A percentile compares a stretch with the other conserved stretches of the same genome.
phyloP scores from a whole-genome alignment of 1,284 basidiomycete species.

The Neotropicomus parvogracilis region DNA sequence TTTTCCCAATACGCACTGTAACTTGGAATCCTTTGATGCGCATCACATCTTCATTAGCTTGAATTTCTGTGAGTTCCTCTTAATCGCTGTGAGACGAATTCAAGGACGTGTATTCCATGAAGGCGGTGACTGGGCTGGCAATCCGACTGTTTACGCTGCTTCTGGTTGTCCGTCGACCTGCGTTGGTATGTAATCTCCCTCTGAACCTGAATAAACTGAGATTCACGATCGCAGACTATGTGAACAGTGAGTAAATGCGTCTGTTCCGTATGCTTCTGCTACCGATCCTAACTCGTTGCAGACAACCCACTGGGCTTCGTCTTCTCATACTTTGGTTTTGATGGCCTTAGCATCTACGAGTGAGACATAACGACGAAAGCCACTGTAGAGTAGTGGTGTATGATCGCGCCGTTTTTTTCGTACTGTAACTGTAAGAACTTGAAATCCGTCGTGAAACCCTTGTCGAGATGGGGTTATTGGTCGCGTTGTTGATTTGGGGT shows the following conservation, averaged over 20 bases:
- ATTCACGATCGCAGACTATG: slow-evolving; percentile 19
- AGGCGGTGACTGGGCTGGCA: slow-evolving; percentile 45
- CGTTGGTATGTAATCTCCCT: slow-evolving; percentile 23
- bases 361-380: slow-evolving; percentile 1
- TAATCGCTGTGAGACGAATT: background rate
- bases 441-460: too few species aligned
- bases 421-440: too few species aligned
- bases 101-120: background rate
- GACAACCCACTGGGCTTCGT: slow-evolving; percentile 47
- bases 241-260: slow-evolving; percentile 29
- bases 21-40: slow-evolving; percentile 35
- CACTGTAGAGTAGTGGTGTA: background rate
- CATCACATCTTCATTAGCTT: slow-evolving; percentile 43
- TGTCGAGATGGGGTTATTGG: too few species aligned
- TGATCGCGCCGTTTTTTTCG: too few species aligned
- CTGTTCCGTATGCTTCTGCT: background rate
- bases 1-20: slow-evolving; percentile 38
- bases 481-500: too few species aligned
- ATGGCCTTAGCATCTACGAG: slow-evolving; percentile 38
- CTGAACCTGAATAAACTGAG: background rate
- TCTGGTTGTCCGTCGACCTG: slow-evolving; percentile 37
- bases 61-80: slow-evolving; percentile 34
- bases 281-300: slow-evolving; percentile 5
- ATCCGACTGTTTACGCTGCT: slow-evolving; percentile 25
- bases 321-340: slow-evolving; percentile 53